phyloP scores from a whole-genome alignment of 1,284 basidiomycete genomes.

The Heterobasidion irregulare region DNA sequence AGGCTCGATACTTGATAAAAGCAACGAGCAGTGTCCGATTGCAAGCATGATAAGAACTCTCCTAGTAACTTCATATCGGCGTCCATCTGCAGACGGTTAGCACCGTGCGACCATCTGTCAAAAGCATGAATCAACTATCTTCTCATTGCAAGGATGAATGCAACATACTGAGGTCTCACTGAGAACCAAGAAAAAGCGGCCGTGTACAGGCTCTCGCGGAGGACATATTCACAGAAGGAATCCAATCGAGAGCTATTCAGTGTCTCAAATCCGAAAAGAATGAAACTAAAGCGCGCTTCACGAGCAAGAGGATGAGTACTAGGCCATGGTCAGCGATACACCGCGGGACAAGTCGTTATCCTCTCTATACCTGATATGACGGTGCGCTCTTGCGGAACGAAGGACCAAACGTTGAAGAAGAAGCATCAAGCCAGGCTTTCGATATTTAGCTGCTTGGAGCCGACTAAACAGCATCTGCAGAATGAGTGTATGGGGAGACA shows the following conservation, averaged over 20 bases:
- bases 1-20: conserved; percentile 67
- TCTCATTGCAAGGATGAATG: not conserved
- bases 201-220: conserved; percentile 74
- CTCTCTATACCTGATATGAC: conserved; percentile 57
- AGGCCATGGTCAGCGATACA: conserved; percentile 1
- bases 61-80: conserved; percentile 83
- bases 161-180: conserved; percentile 68
- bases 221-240: conserved; percentile 69
- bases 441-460: conserved; percentile 89
- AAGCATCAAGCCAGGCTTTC: conserved; percentile 78
- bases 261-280: conserved; percentile 91
- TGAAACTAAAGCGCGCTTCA: conserved; percentile 82
- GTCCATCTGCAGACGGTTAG: conserved; percentile 83
- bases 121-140: not conserved
- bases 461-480: conserved; percentile 90
- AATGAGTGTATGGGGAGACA: conserved; percentile 80
- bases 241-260: conserved; percentile 87
- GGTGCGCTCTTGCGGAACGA: conserved; percentile 62
- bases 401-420: conserved; percentile 82
- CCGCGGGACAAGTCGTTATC: too few relatives aligned
- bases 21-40: conserved; percentile 65
- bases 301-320: conserved; percentile 91
- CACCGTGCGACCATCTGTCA: conserved; percentile 87
- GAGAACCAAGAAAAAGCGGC: conserved; percentile 91
- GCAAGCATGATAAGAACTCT: conserved; percentile 76